Evolutionary conservation across 169 alveolate species (phyloP).

Genomic region (Eimeria sp.): DNA sequence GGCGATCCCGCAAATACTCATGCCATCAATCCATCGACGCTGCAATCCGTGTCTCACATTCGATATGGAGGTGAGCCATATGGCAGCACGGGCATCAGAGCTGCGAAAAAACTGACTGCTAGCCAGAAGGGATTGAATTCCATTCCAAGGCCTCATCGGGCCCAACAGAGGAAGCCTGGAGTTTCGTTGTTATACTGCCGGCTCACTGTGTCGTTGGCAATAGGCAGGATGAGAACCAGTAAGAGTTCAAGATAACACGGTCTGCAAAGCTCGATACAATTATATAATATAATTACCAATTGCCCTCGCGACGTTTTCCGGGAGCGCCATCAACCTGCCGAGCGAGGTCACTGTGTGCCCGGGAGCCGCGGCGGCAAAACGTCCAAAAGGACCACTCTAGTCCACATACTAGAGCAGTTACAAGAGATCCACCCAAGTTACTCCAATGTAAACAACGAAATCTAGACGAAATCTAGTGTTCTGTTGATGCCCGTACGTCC

Average conservation of each 20-base stretch:
- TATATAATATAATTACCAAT: neutral
- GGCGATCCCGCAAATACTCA: neutral
- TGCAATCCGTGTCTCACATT: neutral
- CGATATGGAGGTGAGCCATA: neutral
- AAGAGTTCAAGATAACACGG: neutral
- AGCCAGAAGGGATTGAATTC: slow-evolving; percentile 4
- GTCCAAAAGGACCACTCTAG: neutral
- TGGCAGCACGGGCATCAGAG: slow-evolving; percentile 3
- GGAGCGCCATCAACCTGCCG: neutral
- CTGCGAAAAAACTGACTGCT: neutral
- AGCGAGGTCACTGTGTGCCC: neutral
- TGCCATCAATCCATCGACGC: neutral
- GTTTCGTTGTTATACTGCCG: neutral
- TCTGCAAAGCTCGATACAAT: neutral
- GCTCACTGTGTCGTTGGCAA: neutral
- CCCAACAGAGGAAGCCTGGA: neutral
- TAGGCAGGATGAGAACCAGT: neutral
- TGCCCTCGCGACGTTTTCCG: neutral
- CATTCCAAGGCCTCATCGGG: slow-evolving; percentile 11
- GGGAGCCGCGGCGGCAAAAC: neutral
- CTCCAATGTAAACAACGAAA: neutral
- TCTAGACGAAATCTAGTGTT: neutral
- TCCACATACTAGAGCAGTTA: neutral
- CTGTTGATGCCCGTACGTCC: neutral
- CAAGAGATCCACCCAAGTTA: neutral